Percentiles rank a stretch among this genome's conserved stretches.
Conservation (phyloP, 345 rosid species). For the Brassica cretica region DNA sequence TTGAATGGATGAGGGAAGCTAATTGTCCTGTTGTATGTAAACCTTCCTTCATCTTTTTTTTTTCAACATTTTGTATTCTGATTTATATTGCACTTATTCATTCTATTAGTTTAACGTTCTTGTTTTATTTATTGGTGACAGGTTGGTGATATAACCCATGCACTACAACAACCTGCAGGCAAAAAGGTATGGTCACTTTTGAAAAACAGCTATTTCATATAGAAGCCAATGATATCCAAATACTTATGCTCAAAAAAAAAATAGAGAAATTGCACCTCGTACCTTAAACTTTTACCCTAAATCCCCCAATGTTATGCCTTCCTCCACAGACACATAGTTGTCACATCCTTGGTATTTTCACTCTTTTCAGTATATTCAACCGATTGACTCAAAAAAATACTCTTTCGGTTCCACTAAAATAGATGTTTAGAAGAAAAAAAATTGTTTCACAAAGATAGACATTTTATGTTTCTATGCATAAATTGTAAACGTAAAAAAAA, state of each 20-base stretch:
- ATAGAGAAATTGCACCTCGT: no score
- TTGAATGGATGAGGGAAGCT: slow-evolving; percentile 96
- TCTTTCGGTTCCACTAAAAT: no score
- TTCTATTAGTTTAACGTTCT: background rate
- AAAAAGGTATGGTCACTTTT: slow-evolving; percentile 57
- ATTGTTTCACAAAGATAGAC: no score
- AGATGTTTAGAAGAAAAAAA: no score
- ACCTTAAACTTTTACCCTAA: no score
- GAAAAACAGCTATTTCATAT: background rate
- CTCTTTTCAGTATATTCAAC: no score
- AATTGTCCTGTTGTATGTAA: slow-evolving; percentile 91
- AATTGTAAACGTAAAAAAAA: no score
- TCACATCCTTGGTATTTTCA: no score
- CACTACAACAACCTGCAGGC: slow-evolving; percentile 96
- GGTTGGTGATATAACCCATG: slow-evolving; percentile 95
- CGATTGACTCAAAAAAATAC: background rate
- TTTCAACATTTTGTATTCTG: background rate
- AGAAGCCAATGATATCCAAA: slow-evolving; percentile 1
- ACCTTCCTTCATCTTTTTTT: slow-evolving; percentile 15
- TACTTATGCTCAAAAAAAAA: background rate
- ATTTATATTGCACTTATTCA: background rate
- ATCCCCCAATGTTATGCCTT: no score
- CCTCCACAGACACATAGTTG: no score
- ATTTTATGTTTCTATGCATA: no score
- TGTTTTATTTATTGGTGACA: slow-evolving; percentile 40